A percentile compares a stretch with the other conserved stretches of the same genome.
Conservation (phyloP, 768 basidiomycete genomes). For the Pleurotus pulmonarius region DNA sequence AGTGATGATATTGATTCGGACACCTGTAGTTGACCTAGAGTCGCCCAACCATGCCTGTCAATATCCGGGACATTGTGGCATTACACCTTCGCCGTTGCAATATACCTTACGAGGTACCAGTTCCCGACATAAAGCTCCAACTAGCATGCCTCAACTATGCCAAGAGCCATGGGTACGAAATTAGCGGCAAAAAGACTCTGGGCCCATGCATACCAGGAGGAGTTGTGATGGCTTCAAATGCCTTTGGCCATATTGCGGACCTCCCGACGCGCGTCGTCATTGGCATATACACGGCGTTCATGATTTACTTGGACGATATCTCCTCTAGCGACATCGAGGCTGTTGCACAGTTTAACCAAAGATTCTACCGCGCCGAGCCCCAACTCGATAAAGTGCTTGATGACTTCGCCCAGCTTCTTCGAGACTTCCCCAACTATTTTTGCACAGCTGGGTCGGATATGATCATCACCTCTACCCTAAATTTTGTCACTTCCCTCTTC, state of each 20-base stretch:
- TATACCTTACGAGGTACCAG: neutral
- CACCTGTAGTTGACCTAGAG: no score
- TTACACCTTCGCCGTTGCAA: constrained; percentile 3
- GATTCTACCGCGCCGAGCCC: constrained; percentile 16
- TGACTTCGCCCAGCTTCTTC: constrained; percentile 23
- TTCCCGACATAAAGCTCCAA: constrained; percentile 2
- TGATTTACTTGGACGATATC: constrained; percentile 30
- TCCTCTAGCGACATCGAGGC: constrained; percentile 15
- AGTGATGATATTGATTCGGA: no score
- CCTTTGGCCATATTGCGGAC: constrained; percentile 20
- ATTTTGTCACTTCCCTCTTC: neutral
- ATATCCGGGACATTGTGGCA: neutral
- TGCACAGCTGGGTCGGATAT: neutral
- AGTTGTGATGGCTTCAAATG: constrained; percentile 14
- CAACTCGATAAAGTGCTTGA: constrained; percentile 23
- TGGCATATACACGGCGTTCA: constrained; percentile 29
- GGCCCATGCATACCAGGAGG: constrained; percentile 21
- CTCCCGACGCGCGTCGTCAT: constrained; percentile 23
- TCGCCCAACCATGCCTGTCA: neutral
- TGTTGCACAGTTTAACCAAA: constrained; percentile 25
- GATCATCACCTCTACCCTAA: neutral
- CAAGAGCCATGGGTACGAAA: constrained; percentile 17
- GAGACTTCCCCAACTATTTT: constrained; percentile 20
- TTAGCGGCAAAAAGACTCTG: constrained; percentile 15
- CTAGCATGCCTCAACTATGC: constrained; percentile 19